Evolutionary conservation across 352 stramenopile species (phyloP), one percentile per base, ranked within the genome.

Genomic region (Globisporangium paroecandrum): DNA sequence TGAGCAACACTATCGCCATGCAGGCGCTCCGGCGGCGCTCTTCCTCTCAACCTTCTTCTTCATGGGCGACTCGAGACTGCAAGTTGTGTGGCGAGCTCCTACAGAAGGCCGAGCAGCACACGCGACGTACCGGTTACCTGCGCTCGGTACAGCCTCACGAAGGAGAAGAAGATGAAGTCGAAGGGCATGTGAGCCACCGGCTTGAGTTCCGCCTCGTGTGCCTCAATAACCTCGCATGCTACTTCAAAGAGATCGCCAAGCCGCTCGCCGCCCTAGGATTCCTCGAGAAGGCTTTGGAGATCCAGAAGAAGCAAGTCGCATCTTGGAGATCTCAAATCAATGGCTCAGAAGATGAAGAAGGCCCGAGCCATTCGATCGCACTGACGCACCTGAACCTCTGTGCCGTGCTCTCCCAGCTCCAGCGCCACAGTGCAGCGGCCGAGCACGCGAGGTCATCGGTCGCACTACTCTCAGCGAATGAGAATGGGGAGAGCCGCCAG

Each of bases 171-270:
- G 56, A 46, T 4, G 25, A 29, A 18, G 64, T 68, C 29, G 24
- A 58, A 25, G 24, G 65, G 2, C 71, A 83, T 49, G 29, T 56
- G 29, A 75, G 38, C 27, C 70, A 65, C 9, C 77, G 79, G 8
- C 61, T 74, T 4, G 69, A 66, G 10, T 74, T 91, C 7, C 79
- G 79, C 9, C 70, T 87, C 18, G 66, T 88, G 38, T 81, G 73
- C 12, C 76, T 91, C 69, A 91, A 91, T 65, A 91, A 91, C 68
- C 73, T 91, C 22, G 79, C 83, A 12, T 91, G 83, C 54, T 85
- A 79, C 65, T 65, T 81, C 56, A 84, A 83, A 47, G 72, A 85
- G 51, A 66, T 62, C 12, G 60, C 69, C 10, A 84, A 79, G 68
- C 77, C 82, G 0, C 65, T 85, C 20, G 64, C 55, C 0, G 82